Evolutionary conservation across 768 basidiomycete species (phyloP), one percentile per base, ranked within the genome.

Genomic region (Tephrocybe sp.): DNA sequence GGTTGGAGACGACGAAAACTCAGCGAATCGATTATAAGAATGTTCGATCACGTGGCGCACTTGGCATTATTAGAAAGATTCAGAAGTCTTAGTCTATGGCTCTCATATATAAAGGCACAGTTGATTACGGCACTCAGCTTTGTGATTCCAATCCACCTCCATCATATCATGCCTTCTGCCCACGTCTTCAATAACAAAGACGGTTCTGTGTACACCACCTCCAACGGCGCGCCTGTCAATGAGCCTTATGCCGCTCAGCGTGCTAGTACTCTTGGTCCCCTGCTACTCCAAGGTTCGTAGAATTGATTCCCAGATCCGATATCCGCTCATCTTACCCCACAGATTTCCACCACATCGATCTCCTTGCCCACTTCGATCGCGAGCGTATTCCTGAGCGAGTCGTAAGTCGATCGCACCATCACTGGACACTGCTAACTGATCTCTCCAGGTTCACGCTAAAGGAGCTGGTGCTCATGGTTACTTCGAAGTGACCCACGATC

Each of bases 361-460:
- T 88, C 43, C 83, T 98, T 55, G 86, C 91, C 14, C 94, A 96
- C 75, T 94, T 95, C 62, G 90, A 92, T 68, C 86, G 91, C 53
- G 94, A 97, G 71, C 88, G 96, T 66, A 96, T 98, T 63, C 96
- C 95, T 14, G 93, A 96, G 78, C 91, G 93, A 69, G 87, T 91
- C 58, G 93, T 86, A 68, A 58, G 83, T 75, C 15, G n/a, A 38
- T 50, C 4, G 7, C 34, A 10, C 40, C 11, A 58, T 76, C 55
- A 64, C 62, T 38, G 58, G 64, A 41, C 62, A 69, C 64, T 57
- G 60, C 50, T 44, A 7, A 38, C 23, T 40, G 59, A 63, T 51
- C 56, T 63, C 20, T 23, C 12, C 23, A 93, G 88, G 82, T 94
- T 46, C 93, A 94, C 64, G 92, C 93, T 56, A 96, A 93, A 68